A percentile compares a stretch with the other conserved stretches of the same genome.
These are phyloP conservation scores for Macadamia integrifolia DNA, from an alignment of 164 flowering plant genomes.

Conservation along the genomic window DNA sequence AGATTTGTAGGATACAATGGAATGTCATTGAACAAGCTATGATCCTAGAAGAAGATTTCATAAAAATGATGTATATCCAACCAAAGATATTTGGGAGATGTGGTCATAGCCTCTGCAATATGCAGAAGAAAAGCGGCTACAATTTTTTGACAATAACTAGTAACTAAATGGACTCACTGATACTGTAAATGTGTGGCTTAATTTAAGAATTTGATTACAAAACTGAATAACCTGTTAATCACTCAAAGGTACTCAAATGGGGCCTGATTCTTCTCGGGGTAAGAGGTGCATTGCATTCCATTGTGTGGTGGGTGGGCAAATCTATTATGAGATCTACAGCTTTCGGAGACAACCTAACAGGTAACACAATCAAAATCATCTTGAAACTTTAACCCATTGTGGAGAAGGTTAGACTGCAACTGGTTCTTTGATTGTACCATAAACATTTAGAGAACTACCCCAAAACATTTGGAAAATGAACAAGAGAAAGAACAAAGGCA, in stretches of 20 bases:
- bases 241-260: background rate
- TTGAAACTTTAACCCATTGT: constrained; percentile 13
- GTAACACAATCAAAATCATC: constrained; percentile 24
- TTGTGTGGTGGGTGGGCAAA: background rate
- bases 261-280: background rate
- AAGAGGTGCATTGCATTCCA: constrained; percentile 1
- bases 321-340: constrained; percentile 4
- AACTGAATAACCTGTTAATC: too few relatives aligned
- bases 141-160: too few relatives aligned
- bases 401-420: constrained; percentile 52
- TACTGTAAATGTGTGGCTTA: too few relatives aligned
- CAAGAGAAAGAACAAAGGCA: background rate
- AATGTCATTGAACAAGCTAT: too few relatives aligned
- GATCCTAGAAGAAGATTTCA: too few relatives aligned
- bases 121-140: too few relatives aligned
- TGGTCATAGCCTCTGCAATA: too few relatives aligned
- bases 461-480: background rate
- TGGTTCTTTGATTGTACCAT: constrained; percentile 46
- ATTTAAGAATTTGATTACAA: too few relatives aligned
- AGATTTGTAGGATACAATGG: too few relatives aligned
- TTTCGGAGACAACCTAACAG: constrained; percentile 23
- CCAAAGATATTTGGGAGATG: too few relatives aligned
- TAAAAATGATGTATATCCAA: too few relatives aligned
- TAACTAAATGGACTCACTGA: too few relatives aligned
- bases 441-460: constrained; percentile 40